Evolutionary conservation across 2,329 filamentous ascomycete genomes (phyloP).

Genomic region (Furcasterigmium furcatum): DNA sequence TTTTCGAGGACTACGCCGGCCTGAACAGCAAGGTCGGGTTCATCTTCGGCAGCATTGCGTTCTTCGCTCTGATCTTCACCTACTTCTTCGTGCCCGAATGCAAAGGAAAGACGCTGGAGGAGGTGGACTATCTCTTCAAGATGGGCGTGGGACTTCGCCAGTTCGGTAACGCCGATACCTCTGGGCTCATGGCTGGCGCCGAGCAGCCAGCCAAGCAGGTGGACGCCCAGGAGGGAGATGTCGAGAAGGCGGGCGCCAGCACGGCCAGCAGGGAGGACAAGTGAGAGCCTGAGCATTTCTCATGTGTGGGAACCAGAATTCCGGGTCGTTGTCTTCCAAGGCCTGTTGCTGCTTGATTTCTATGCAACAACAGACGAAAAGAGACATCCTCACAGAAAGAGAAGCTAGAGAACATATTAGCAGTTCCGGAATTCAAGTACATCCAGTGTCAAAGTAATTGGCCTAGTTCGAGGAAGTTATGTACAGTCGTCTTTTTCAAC

Average conservation of each 20-base stretch:
- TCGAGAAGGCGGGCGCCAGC: neutral
- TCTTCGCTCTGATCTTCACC: conserved; percentile 10
- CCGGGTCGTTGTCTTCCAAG: too few species aligned
- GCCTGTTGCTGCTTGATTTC: too few species aligned
- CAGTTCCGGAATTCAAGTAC: too few species aligned
- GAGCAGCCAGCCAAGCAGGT: neutral
- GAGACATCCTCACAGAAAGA: too few species aligned
- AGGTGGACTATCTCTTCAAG: conserved; percentile 19
- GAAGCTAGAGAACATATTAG: too few species aligned
- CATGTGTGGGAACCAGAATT: too few species aligned
- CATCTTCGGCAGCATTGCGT: conserved; percentile 12
- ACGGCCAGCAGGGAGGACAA: too few species aligned
- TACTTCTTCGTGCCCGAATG: conserved; percentile 16
- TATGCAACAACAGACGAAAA: too few species aligned
- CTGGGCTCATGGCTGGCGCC: neutral
- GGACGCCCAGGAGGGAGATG: neutral
- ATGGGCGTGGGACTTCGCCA: conserved; percentile 11
- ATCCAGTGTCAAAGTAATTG: too few species aligned
- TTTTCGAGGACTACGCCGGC: conserved; percentile 26
- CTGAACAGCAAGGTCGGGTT: conserved; percentile 20
- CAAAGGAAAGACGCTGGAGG: conserved; percentile 14
- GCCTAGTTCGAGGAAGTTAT: too few species aligned
- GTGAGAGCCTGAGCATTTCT: too few species aligned
- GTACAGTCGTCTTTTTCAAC: too few species aligned
- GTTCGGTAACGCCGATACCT: conserved; percentile 6